Evolutionary conservation across 2,329 filamentous ascomycete species (phyloP).

Genomic region (Fusarium ambrosium): DNA sequence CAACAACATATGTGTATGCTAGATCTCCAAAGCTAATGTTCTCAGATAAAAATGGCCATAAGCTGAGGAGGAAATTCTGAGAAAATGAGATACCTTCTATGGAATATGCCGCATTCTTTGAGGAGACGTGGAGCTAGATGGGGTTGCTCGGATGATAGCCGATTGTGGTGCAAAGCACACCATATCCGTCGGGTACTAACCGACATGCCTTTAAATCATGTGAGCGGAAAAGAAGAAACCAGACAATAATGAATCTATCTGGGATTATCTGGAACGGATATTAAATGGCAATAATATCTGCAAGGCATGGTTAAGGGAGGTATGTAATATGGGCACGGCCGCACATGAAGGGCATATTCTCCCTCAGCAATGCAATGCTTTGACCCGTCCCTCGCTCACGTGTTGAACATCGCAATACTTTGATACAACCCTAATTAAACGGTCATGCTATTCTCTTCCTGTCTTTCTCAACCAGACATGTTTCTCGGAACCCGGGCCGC

Average conservation of each 20-base stretch:
- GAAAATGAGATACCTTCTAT: neutral
- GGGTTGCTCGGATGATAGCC: neutral
- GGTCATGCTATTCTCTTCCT: neutral
- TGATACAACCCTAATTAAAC: neutral
- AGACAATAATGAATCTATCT: neutral
- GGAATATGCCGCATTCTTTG: neutral
- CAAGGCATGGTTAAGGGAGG: too few relatives aligned
- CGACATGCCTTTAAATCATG: neutral
- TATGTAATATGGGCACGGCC: too few relatives aligned
- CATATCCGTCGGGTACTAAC: neutral
- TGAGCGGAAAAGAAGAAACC: neutral
- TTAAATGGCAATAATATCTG: neutral
- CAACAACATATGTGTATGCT: neutral
- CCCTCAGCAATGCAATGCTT: neutral
- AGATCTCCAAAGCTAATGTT: too few relatives aligned
- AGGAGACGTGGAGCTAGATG: neutral
- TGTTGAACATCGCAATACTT: neutral
- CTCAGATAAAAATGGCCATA: too few relatives aligned
- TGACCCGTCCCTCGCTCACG: neutral
- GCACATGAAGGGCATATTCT: too few relatives aligned
- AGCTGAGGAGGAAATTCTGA: neutral
- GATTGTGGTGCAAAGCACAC: neutral
- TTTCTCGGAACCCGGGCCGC: neutral
- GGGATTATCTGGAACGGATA: rapidly evolving
- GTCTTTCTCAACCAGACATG: too few relatives aligned